phyloP scores from a whole-genome alignment of 2,329 filamentous ascomycete species.

The Penicillium sp. region DNA sequence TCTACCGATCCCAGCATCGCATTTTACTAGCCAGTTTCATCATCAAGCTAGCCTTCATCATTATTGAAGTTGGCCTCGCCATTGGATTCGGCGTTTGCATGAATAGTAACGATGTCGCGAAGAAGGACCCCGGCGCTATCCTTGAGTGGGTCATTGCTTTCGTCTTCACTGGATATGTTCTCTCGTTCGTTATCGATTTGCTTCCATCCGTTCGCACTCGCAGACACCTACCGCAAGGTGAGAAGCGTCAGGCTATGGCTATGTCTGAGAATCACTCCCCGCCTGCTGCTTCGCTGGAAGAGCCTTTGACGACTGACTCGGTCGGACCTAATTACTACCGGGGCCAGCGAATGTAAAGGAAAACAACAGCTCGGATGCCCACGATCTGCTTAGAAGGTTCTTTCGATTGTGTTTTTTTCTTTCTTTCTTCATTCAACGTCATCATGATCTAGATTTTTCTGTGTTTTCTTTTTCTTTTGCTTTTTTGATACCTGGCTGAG shows the following conservation, averaged over 20 bases:
- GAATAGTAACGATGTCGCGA: conserved; percentile 49
- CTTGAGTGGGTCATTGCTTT: conserved; percentile 81
- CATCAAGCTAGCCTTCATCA: conserved; percentile 82
- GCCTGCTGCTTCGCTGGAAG: conserved; percentile 33
- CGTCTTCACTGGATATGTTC: conserved; percentile 84
- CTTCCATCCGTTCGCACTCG: conserved; percentile 73
- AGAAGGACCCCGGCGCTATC: conserved; percentile 71
- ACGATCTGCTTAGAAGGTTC: conserved; percentile 1
- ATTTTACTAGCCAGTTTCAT: conserved; percentile 80
- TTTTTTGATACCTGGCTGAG: conserved; percentile 1
- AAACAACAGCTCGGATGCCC: not conserved
- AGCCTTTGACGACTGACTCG: conserved; percentile 45
- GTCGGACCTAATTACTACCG: conserved; percentile 40
- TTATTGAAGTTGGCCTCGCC: conserved; percentile 73
- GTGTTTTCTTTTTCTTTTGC: not conserved
- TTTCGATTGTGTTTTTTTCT: not conserved
- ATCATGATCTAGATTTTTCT: conserved; percentile 3
- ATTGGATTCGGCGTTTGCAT: conserved; percentile 66
- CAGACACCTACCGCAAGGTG: conserved; percentile 49
- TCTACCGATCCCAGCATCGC: conserved; percentile 71
- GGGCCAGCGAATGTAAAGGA: conserved; percentile 30
- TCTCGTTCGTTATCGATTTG: conserved; percentile 86
- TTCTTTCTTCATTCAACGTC: too few relatives aligned
- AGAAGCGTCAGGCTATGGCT: conserved; percentile 28
- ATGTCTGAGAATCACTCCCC: not conserved